Evolutionary conservation across 345 rosid species (phyloP), one percentile per base, ranked within the genome.

Genomic region (Salix purpurea): DNA sequence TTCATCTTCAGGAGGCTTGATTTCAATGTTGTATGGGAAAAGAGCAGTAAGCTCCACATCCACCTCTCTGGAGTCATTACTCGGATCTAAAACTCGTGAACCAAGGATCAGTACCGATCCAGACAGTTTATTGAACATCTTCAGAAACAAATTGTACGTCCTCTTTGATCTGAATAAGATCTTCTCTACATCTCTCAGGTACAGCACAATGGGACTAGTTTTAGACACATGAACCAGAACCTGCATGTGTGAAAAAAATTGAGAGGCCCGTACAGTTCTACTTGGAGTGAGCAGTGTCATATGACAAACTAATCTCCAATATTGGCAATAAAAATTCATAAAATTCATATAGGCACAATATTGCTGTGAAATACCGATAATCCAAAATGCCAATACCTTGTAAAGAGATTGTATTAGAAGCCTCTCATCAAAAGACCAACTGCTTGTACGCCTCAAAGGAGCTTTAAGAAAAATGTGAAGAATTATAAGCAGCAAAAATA

Each of bases 1-100:
- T 86, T 92, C 95, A 23, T 96, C 98, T 42, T 90, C 94, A 0
- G 98, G 98, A 7, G 98, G 97, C 82, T 86, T 89, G 71, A 96
- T 90, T 72, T 91, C 98, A 19, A 96, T 90, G 76, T 91, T 93
- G 80, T 91, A 93, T 71, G 98, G 97, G 87, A 93, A 96, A 75
- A 96, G 81, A 65, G 77, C 78, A 34, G 86, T 70, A 62, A 96
- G 90, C 80, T 83, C 87, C 77, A 91, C 97, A 37, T 90, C 92
- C 21, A 90, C 82, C 58, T 90, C 95, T 9, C 81, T 79, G 46
- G 44, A 75, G 32, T 90, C 89, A 11, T 78, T 81, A 2, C 77
- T 82, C 2, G 85, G 81, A 84, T 92, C 91, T 5, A 89, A 81
- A 16, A 88, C 86, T 77, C 87, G 87, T 44, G 98, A 93, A 62